Conservation (phyloP, 352 stramenopile species). For the Detonula confervacea region DNA sequence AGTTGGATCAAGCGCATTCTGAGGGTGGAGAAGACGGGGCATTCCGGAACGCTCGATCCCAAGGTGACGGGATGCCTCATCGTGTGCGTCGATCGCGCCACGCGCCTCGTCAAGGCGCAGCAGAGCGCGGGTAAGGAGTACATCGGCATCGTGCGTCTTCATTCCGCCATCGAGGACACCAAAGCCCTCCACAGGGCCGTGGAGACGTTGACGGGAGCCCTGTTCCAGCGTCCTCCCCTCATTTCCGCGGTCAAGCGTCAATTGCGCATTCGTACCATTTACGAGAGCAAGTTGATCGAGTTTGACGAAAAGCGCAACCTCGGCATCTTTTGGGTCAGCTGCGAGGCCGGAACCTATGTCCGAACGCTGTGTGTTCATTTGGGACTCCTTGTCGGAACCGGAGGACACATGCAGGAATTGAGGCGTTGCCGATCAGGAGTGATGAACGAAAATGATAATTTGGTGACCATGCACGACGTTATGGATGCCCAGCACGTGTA, state of each 20-base stretch:
- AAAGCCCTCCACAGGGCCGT: slow-evolving; percentile 94
- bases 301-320: slow-evolving; percentile 98
- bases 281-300: slow-evolving; percentile 98
- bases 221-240: slow-evolving; percentile 99
- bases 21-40: slow-evolving; percentile 99
- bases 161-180: slow-evolving; percentile 92
- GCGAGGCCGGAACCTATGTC: slow-evolving; percentile 99
- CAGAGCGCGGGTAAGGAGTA: slow-evolving; percentile 99
- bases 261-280: slow-evolving; percentile 99
- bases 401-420: slow-evolving; percentile 99
- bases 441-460: slow-evolving; percentile 93
- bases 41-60: slow-evolving; percentile 98
- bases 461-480: slow-evolving; percentile 99
- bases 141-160: slow-evolving; percentile 96
- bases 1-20: slow-evolving; percentile 99
- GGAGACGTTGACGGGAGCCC: slow-evolving; percentile 97
- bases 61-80: slow-evolving; percentile 99
- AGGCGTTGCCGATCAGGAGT: slow-evolving; percentile 96
- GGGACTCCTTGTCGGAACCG: slow-evolving; percentile 95
- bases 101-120: slow-evolving; percentile 92
- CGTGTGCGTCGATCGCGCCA: slow-evolving; percentile 99
- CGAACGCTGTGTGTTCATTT: slow-evolving; percentile 99
- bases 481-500: slow-evolving; percentile 99
- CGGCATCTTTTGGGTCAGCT: slow-evolving; percentile 96
- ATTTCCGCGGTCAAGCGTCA: slow-evolving; percentile 99